Percentiles rank a stretch among this genome's conserved stretches.
Evolutionary conservation across 257 asterid genomes (phyloP).

Genomic region (Fraxinus americana): DNA sequence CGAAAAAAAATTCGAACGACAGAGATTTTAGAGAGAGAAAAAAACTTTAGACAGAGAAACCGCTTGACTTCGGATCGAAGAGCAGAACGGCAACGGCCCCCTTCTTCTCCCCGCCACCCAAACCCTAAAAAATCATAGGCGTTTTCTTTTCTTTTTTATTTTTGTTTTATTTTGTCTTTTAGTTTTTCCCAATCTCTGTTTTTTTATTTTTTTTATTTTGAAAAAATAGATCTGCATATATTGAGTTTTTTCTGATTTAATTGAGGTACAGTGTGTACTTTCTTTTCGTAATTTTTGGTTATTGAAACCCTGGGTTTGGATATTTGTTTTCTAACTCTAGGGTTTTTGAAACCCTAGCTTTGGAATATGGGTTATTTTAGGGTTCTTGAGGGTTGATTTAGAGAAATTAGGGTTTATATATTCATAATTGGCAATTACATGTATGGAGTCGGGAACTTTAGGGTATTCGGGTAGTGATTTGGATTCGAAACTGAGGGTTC

Average conservation of each 20-base stretch:
- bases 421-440: slow-evolving; percentile 1
- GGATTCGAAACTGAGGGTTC: slow-evolving; percentile 27
- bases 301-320: background rate
- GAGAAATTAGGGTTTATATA: slow-evolving; percentile 32
- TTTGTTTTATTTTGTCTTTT: background rate
- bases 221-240: slow-evolving; percentile 10
- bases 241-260: background rate
- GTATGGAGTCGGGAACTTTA: slow-evolving; percentile 47
- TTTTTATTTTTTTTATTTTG: background rate
- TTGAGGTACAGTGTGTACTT: background rate
- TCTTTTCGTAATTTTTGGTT: background rate
- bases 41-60: background rate
- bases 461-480: slow-evolving; percentile 22
- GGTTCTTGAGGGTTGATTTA: slow-evolving; percentile 19
- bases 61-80: slow-evolving; percentile 29
- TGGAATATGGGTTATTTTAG: slow-evolving; percentile 5
- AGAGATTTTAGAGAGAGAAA: background rate
- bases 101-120: slow-evolving; percentile 6
- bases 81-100: background rate
- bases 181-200: background rate
- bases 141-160: background rate
- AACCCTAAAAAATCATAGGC: slow-evolving; percentile 14
- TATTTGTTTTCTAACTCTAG: background rate
- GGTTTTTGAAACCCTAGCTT: slow-evolving; percentile 28
- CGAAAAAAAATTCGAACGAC: background rate